These are phyloP conservation scores for Diaporthe humulicola DNA, from an alignment of 2,329 filamentous ascomycete genomes.

Conservation along the genomic window DNA sequence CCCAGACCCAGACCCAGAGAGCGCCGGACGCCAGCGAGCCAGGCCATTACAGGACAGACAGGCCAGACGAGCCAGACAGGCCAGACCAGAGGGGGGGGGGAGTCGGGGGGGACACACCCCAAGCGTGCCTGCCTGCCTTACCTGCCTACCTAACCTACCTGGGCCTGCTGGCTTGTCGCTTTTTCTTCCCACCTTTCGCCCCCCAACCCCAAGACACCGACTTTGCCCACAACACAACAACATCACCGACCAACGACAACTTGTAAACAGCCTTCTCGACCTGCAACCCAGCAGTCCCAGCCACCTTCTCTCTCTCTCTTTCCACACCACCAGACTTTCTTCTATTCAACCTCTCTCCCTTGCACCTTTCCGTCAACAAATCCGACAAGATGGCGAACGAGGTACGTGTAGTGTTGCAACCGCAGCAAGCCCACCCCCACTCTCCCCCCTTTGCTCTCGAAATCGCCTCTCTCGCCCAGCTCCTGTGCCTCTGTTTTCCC, in stretches of 20 bases:
- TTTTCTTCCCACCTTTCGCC: conserved; percentile 37
- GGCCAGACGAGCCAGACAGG: conserved; percentile 13
- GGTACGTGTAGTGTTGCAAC: conserved; percentile 42
- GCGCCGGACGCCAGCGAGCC: neutral
- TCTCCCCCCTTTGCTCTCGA: conserved; percentile 31
- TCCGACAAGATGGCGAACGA: conserved; percentile 49
- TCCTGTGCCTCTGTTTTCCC: conserved; percentile 3
- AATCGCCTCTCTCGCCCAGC: conserved; percentile 4
- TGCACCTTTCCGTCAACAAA: conserved; percentile 35
- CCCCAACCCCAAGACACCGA: conserved; percentile 30
- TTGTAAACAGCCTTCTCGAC: conserved; percentile 37
- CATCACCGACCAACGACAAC: conserved; percentile 37
- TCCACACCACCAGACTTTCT: conserved; percentile 15
- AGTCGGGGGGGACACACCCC: neutral
- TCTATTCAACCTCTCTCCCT: conserved; percentile 35
- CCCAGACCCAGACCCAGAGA: neutral
- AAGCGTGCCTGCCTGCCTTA: conserved; percentile 24
- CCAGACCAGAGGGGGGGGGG: neutral
- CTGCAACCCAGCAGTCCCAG: conserved; percentile 32
- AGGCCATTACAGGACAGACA: conserved; percentile 21
- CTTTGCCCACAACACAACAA: conserved; percentile 39
- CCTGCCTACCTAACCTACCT: conserved; percentile 22
- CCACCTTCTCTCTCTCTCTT: conserved; percentile 26
- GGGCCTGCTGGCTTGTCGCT: conserved; percentile 29
- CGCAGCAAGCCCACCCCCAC: conserved; percentile 25